These are phyloP conservation scores for Pseudogymnoascus sp. DNA, from an alignment of 2,329 filamentous ascomycete genomes.

Conservation along the genomic window DNA sequence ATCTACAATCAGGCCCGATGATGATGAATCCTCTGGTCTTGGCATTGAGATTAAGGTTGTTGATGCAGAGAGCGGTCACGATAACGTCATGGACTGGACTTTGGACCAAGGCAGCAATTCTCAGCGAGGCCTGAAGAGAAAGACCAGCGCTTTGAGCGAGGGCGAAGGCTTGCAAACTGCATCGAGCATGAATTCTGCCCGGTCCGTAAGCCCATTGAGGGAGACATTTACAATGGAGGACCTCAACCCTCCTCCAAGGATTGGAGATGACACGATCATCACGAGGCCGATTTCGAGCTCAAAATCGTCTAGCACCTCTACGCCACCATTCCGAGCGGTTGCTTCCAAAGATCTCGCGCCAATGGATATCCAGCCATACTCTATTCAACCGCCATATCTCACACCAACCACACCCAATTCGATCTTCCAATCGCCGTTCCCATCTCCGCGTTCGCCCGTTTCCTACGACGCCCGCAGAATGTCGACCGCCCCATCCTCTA, in stretches of 20 bases:
- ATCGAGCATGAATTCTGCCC: conserved; percentile 40
- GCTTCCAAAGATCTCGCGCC: conserved; percentile 39
- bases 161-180: conserved; percentile 29
- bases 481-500: conserved; percentile 68
- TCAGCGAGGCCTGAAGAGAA: conserved; percentile 32
- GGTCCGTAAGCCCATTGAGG: conserved; percentile 43
- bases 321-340: conserved; percentile 25
- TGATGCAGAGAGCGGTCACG: conserved; percentile 34
- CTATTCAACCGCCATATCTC: conserved; percentile 36
- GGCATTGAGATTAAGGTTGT: conserved; percentile 40
- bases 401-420: conserved; percentile 58
- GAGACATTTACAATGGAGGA: conserved; percentile 40
- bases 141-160: conserved; percentile 42
- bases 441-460: conserved; percentile 62
- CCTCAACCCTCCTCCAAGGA: conserved; percentile 26
- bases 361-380: conserved; percentile 39
- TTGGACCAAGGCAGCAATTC: conserved; percentile 29
- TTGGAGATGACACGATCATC: conserved; percentile 3
- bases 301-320: conserved; percentile 30
- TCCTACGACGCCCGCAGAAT: conserved; percentile 66
- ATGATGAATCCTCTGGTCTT: conserved; percentile 29
- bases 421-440: conserved; percentile 41
- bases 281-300: conserved; percentile 26
- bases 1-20: conserved; percentile 30
- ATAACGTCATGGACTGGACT: conserved; percentile 34